A percentile compares a stretch with the other conserved stretches of the same genome.
These are phyloP conservation scores for Yarrowia sp. DNA, from an alignment of 805 yeast genomes.

Conservation along the genomic window DNA sequence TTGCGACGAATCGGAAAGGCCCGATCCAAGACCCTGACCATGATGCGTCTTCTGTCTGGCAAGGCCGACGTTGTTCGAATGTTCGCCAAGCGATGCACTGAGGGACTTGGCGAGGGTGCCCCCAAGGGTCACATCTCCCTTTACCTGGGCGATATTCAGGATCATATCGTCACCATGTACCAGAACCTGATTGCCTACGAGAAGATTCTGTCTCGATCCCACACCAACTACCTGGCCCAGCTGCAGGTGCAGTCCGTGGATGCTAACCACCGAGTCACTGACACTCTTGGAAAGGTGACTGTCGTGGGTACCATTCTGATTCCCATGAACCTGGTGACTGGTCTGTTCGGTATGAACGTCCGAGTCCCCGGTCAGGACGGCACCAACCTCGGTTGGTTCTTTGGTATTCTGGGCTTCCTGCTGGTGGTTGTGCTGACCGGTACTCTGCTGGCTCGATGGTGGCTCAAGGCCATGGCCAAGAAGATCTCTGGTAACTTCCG, in stretches of 20 bases:
- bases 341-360: conserved; percentile 98
- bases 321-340: conserved; percentile 91
- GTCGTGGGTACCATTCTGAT: conserved; percentile 86
- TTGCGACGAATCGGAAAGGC: conserved; percentile 85
- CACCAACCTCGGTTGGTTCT: conserved; percentile 65
- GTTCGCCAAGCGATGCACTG: conserved; percentile 96
- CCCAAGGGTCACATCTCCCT: conserved; percentile 93
- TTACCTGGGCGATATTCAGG: conserved; percentile 94
- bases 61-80: conserved; percentile 96
- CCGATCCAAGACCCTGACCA: conserved; percentile 88
- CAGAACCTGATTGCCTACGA: conserved; percentile 90
- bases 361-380: conserved; percentile 73
- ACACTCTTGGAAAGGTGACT: conserved; percentile 87
- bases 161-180: conserved; percentile 95
- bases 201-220: conserved; percentile 90
- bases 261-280: conserved; percentile 83
- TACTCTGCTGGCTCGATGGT: conserved; percentile 39
- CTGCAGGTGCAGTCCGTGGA: conserved; percentile 90
- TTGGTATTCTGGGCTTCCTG: conserved; percentile 56
- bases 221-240: conserved; percentile 91
- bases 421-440: conserved; percentile 37
- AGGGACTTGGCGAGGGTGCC: conserved; percentile 57
- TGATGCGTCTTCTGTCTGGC: conserved; percentile 86
- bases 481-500: conserved; percentile 34
- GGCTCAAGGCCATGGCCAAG: conserved; percentile 40